These are phyloP conservation scores for Trypanosoma boissoni DNA, from an alignment of 208 protist genomes.

Conservation along the genomic window DNA sequence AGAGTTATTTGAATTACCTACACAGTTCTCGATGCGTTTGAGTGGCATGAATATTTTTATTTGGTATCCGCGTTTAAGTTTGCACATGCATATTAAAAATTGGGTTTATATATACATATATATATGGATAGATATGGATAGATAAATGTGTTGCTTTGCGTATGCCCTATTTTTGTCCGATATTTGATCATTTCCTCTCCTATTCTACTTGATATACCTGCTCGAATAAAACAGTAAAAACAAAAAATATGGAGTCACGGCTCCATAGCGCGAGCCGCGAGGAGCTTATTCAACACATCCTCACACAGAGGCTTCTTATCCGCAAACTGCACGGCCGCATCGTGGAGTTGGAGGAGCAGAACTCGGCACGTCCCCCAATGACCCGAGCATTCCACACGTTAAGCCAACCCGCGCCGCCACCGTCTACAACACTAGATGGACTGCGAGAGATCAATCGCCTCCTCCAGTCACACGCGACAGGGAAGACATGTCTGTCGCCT, in stretches of 20 bases:
- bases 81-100: too few relatives aligned
- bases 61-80: too few relatives aligned
- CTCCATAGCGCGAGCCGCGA: conserved; percentile 38
- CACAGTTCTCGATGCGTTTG: background rate
- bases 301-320: conserved; percentile 58
- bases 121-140: too few relatives aligned
- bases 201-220: conserved; percentile 14
- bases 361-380: background rate
- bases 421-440: conserved; percentile 11
- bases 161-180: too few relatives aligned
- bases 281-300: conserved; percentile 59
- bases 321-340: conserved; percentile 50
- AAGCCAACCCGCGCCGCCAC: background rate
- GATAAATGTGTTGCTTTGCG: too few relatives aligned
- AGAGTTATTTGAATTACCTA: background rate
- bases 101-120: too few relatives aligned
- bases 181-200: conserved; percentile 6
- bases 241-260: conserved; percentile 24
- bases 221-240: too few relatives aligned
- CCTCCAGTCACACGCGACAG: conserved; percentile 26
- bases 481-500: conserved; percentile 11
- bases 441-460: conserved; percentile 41
- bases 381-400: background rate
- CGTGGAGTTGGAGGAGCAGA: conserved; percentile 40
- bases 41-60: background rate